phyloP scores from a whole-genome alignment of 345 rosid species.

The Adansonia digitata region DNA sequence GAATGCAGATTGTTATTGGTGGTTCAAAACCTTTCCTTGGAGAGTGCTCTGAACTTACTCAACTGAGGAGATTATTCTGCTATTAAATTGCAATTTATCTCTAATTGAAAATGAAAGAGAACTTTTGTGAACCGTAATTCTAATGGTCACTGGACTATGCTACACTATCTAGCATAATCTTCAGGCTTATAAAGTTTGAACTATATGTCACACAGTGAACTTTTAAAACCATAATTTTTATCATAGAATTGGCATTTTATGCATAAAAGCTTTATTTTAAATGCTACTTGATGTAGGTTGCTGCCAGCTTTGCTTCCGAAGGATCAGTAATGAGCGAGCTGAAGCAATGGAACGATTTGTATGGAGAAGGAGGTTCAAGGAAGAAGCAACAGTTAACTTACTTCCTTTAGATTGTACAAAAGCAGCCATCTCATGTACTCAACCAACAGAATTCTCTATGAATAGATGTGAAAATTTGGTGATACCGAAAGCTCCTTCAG shows the following conservation, averaged over 20 bases:
- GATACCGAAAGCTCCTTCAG: not conserved
- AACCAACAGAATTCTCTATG: not conserved
- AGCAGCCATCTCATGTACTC: constrained; percentile 1
- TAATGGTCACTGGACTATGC: not conserved
- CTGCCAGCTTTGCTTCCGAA: constrained; percentile 88
- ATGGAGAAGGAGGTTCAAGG: constrained; percentile 93
- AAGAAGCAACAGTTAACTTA: constrained; percentile 76
- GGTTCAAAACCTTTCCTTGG: not conserved
- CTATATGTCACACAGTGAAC: not conserved
- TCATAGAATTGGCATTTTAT: not conserved
- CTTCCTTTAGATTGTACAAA: constrained; percentile 50
- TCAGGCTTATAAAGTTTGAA: not conserved
- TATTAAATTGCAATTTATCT: not conserved
- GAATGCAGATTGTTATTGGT: not conserved
- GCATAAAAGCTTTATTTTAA: not conserved
- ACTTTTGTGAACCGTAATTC: not conserved
- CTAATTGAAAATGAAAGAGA: not conserved
- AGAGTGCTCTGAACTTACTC: not conserved
- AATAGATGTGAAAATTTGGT: not conserved
- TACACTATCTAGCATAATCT: constrained; percentile 12
- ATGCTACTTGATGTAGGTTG: constrained; percentile 49
- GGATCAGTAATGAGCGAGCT: constrained; percentile 73
- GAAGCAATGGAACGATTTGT: constrained; percentile 84
- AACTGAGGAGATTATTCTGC: not conserved
- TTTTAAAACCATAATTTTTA: not conserved